Conservation (phyloP, 495 filamentous ascomycete genomes). For the Tuber borchii region DNA sequence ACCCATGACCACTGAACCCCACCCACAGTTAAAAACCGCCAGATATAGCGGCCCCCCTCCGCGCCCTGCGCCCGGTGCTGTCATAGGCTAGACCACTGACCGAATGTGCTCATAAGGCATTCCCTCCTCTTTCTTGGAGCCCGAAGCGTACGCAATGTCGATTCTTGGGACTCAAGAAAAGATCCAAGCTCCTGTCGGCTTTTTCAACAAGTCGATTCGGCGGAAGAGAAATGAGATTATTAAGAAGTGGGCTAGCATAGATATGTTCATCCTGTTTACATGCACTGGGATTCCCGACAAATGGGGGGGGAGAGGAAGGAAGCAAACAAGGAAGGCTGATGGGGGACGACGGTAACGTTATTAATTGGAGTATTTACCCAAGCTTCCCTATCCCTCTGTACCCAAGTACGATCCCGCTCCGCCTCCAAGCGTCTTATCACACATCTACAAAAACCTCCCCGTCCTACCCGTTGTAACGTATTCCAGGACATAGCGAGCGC, state of each 20-base stretch:
- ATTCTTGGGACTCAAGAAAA: neutral
- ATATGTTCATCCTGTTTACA: slow-evolving; percentile 8
- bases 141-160: neutral
- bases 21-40: neutral
- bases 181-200: neutral
- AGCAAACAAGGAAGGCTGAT: neutral
- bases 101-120: neutral
- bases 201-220: neutral
- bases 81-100: neutral
- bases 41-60: neutral
- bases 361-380: slow-evolving; percentile 10
- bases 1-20: neutral
- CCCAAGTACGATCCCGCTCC: neutral
- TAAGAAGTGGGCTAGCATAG: slow-evolving; percentile 9
- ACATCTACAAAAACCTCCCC: slow-evolving; percentile 48
- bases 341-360: neutral
- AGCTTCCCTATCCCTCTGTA: slow-evolving; percentile 10
- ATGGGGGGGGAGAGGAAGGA: neutral
- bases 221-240: slow-evolving; percentile 7
- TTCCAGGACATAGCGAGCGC: too few relatives aligned
- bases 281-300: neutral
- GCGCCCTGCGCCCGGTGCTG: neutral
- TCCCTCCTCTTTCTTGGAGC: neutral
- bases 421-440: slow-evolving; percentile 45
- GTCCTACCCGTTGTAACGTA: slow-evolving; percentile 48